These are phyloP conservation scores for Pyrenochaeta sp. DNA, from an alignment of 2,329 filamentous ascomycete species.

Conservation along the genomic window DNA sequence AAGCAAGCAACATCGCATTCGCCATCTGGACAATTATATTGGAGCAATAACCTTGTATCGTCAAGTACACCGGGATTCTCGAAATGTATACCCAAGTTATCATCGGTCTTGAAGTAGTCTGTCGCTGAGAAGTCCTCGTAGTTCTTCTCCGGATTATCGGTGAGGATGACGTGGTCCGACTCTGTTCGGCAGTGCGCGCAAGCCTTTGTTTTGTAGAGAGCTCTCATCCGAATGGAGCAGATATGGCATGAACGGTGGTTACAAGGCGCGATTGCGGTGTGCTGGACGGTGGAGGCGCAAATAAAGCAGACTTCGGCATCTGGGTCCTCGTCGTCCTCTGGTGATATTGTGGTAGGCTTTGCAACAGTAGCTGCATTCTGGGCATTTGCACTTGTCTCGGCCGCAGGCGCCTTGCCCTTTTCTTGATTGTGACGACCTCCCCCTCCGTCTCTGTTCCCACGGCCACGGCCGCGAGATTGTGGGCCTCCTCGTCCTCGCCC, in stretches of 20 bases:
- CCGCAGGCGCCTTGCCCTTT: constrained; percentile 37
- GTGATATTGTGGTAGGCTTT: constrained; percentile 11
- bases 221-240: constrained; percentile 87
- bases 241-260: constrained; percentile 98
- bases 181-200: constrained; percentile 92
- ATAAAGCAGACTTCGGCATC: constrained; percentile 91
- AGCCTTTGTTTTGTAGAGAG: constrained; percentile 93
- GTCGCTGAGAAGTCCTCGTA: constrained; percentile 80
- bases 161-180: constrained; percentile 88
- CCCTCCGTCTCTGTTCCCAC: constrained; percentile 44
- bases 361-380: constrained; percentile 6
- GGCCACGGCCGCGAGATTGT: constrained; percentile 39
- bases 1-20: constrained; percentile 86
- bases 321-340: constrained; percentile 40
- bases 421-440: constrained; percentile 31
- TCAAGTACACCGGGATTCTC: constrained; percentile 88
- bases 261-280: constrained; percentile 89
- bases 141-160: constrained; percentile 79
- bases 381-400: constrained; percentile 13
- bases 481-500: constrained; percentile 47
- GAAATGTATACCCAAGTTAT: constrained; percentile 90
- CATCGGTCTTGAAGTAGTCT: constrained; percentile 81
- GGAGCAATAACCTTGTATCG: constrained; percentile 84
- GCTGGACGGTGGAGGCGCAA: constrained; percentile 87
- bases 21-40: constrained; percentile 92